These are phyloP conservation scores for Escallonia rubra DNA, from an alignment of 129 eudicot species.

Conservation along the genomic window DNA sequence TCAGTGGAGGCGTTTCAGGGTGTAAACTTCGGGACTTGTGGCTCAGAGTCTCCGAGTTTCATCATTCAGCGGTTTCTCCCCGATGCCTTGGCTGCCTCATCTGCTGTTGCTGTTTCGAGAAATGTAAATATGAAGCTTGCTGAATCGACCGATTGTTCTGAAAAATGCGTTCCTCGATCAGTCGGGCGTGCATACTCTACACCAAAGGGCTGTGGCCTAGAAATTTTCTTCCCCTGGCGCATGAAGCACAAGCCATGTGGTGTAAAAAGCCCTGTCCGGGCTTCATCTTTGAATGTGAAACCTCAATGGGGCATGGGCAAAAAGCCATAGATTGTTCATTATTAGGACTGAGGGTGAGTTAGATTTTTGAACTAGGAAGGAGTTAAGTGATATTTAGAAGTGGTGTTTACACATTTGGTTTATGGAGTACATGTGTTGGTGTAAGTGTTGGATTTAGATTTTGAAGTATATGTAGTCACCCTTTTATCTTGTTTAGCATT, in stretches of 20 bases:
- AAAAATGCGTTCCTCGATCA: conserved; percentile 14
- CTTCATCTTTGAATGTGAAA: conserved; percentile 29
- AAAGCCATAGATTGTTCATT: neutral
- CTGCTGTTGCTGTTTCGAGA: conserved; percentile 29
- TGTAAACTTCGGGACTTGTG: neutral
- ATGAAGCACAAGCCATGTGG: conserved; percentile 48
- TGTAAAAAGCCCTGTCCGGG: conserved; percentile 50
- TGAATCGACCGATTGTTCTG: neutral
- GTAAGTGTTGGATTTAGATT: too few relatives aligned
- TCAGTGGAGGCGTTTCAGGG: conserved; percentile 10
- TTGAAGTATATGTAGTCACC: too few relatives aligned
- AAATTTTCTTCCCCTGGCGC: conserved; percentile 49
- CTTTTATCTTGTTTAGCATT: too few relatives aligned
- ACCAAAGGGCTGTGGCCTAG: conserved; percentile 60
- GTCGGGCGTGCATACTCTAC: conserved; percentile 10
- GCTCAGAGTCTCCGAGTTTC: conserved; percentile 47
- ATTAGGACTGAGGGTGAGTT: neutral
- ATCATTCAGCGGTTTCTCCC: conserved; percentile 72
- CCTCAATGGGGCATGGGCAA: conserved; percentile 31
- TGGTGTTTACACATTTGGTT: too few relatives aligned
- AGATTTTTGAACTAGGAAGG: neutral
- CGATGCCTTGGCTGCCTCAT: conserved; percentile 66
- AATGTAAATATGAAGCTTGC: neutral
- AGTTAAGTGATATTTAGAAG: too few relatives aligned
- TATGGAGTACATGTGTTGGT: too few relatives aligned